A percentile compares a stretch with the other conserved stretches of the same genome.
Conservation (phyloP, 768 basidiomycete species). For the Gyrodon lividus region DNA sequence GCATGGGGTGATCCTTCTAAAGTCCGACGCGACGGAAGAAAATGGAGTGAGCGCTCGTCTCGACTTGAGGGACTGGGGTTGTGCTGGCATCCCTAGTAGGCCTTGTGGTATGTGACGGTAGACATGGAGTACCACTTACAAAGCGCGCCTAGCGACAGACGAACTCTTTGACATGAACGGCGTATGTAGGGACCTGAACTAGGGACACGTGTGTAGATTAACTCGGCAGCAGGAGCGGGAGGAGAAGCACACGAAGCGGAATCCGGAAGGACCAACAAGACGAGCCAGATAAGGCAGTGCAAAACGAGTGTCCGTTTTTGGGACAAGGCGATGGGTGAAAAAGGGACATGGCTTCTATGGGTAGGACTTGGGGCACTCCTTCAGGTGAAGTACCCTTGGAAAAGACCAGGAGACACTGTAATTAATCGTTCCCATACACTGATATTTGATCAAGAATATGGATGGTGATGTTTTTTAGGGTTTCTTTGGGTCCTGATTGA, state of each 20-base stretch:
- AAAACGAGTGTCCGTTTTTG: conserved; percentile 10
- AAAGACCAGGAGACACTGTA: neutral
- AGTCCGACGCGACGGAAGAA: neutral
- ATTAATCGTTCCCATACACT: neutral
- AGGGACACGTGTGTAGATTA: neutral
- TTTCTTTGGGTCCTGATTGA: conserved; percentile 11
- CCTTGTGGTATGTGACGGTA: no score
- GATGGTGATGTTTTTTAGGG: no score
- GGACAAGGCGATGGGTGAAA: conserved; percentile 21
- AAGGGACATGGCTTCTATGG: neutral
- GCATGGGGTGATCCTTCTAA: neutral
- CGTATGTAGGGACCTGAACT: neutral
- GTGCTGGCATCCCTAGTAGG: no score
- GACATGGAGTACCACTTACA: no score
- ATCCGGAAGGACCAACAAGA: conserved; percentile 3
- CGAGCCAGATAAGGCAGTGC: conserved; percentile 3
- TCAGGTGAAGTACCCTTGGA: neutral
- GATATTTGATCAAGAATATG: neutral
- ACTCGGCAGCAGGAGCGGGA: neutral
- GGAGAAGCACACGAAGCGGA: neutral
- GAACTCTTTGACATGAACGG: neutral
- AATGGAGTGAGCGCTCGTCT: neutral
- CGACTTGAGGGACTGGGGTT: no score
- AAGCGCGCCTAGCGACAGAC: neutral
- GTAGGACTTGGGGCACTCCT: conserved; percentile 13